Evolutionary conservation across 192 early-diverging fungal genomes (phyloP), one percentile per base, ranked within the genome.

Genomic region (Coemansia sp.): DNA sequence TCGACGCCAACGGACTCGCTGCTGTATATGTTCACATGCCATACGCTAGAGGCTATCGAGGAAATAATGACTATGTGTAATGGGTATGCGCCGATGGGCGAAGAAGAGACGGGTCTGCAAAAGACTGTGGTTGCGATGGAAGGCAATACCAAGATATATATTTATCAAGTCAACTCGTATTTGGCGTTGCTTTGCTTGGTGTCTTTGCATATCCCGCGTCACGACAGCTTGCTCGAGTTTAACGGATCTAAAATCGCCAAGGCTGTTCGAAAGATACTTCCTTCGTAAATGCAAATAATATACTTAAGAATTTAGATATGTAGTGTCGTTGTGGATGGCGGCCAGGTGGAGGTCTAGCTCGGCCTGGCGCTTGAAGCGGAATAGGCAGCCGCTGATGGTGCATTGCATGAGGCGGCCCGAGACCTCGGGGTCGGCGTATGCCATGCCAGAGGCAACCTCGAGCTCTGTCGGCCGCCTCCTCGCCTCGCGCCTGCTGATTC

Each of bases 31-130:
- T 89, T 99, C 62, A 95, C 95, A 63, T 92, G 90, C 62, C 93
- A 99, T 73, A 97, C 95, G 87, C 94, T 99, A 74, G 95, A 95
- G 55, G 93, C 94, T 15, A 88, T 94, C 44, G 88, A 95, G 29
- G 94, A 96, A 65, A 85, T 98, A 29, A 85, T 88, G 6, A 73
- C 80, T 19, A 89, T 98, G 36, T 97, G 96, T 41, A 10, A 29
- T 8, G 55, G 12, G 12, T 53, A 74, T 27, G 19, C 58, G 19
- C 36, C 61, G 23, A 50, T 12, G 2, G 27, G 34, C 57, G 75
- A 77, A 44, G 64, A 67, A 34, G 74, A 72, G 12, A 25, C 32
- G 48, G 36, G 39, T 46, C 53, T 66, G 64, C 75, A 80, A 62
- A 61, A 62, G n/a, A 69, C 66, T 9, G 55, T 64, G 12, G 62